phyloP scores from a whole-genome alignment of 78 protist species.

The Trichosphaerium sp. region DNA sequence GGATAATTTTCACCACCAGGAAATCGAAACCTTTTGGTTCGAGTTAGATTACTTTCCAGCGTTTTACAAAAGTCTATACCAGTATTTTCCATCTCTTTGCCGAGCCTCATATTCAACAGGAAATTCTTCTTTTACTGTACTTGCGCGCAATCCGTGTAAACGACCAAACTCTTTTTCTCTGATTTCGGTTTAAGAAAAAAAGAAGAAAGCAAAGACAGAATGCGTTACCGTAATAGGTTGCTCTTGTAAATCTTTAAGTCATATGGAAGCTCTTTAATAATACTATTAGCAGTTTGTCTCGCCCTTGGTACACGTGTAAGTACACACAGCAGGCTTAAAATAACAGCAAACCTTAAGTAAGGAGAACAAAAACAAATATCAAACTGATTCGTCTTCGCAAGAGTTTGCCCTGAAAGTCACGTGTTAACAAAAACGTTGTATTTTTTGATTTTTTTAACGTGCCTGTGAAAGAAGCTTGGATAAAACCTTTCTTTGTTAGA shows the following conservation, averaged over 20 bases:
- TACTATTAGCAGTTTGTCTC: constrained; percentile 1
- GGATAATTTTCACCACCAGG: constrained; percentile 17
- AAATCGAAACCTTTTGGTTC: not conserved
- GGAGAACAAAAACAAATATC: constrained; percentile 30
- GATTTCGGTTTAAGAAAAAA: too few species aligned
- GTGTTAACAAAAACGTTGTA: too few species aligned
- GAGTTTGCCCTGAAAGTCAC: too few species aligned
- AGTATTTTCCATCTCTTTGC: constrained; percentile 20
- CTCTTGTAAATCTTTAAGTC: not conserved
- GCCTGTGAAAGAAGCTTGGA: constrained; percentile 24
- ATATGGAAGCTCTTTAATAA: constrained; percentile 14
- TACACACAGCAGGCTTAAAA: too few species aligned
- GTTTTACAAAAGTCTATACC: not conserved
- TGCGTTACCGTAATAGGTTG: not conserved
- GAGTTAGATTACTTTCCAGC: too few species aligned
- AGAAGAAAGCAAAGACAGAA: too few species aligned
- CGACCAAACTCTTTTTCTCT: constrained; percentile 37
- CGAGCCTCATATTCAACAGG: constrained; percentile 10
- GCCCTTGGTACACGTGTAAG: constrained; percentile 5
- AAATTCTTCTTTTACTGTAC: not conserved
- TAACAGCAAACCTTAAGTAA: constrained; percentile 19
- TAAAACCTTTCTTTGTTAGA: constrained; percentile 5
- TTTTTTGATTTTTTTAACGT: too few species aligned
- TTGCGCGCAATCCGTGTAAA: constrained; percentile 14
- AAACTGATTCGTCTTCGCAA: constrained; percentile 5